These are phyloP conservation scores for Discostella stelligera DNA, from an alignment of 352 stramenopile species.

Conservation along the genomic window DNA sequence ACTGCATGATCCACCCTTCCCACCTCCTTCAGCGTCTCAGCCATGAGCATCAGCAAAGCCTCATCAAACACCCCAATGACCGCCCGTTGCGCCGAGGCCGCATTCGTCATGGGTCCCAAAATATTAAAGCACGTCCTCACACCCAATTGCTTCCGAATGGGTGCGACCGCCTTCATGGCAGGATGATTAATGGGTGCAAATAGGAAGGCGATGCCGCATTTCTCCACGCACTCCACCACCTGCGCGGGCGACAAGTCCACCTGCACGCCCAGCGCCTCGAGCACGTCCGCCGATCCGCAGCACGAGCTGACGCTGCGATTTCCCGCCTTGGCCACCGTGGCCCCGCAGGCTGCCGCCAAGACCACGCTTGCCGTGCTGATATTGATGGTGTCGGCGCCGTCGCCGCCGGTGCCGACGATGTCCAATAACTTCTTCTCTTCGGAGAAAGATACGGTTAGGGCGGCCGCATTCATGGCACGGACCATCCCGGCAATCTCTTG, in stretches of 20 bases:
- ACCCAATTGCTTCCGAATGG: slow-evolving; percentile 93
- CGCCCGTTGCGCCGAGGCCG: slow-evolving; percentile 90
- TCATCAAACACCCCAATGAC: slow-evolving; percentile 99
- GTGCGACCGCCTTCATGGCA: slow-evolving; percentile 92
- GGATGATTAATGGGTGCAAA: slow-evolving; percentile 96
- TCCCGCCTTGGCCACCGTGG: slow-evolving; percentile 94
- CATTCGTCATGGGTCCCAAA: slow-evolving; percentile 96
- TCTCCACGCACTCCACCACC: slow-evolving; percentile 90
- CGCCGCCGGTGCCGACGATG: slow-evolving; percentile 98
- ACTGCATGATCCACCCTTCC: slow-evolving; percentile 95
- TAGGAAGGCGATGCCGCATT: slow-evolving; percentile 95
- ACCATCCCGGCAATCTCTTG: slow-evolving; percentile 95
- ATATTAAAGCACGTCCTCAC: slow-evolving; percentile 98
- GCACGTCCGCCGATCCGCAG: slow-evolving; percentile 95
- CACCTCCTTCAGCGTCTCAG: slow-evolving; percentile 82
- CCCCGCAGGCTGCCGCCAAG: slow-evolving; percentile 91
- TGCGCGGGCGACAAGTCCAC: slow-evolving; percentile 89
- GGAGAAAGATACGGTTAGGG: slow-evolving; percentile 84
- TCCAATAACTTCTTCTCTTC: slow-evolving; percentile 89
- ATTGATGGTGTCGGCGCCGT: slow-evolving; percentile 98
- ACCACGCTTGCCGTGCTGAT: slow-evolving; percentile 94
- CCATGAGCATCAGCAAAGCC: slow-evolving; percentile 86
- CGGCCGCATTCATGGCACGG: slow-evolving; percentile 92
- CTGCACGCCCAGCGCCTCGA: slow-evolving; percentile 94
- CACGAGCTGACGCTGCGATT: slow-evolving; percentile 94